Conservation (phyloP, 192 early-diverging fungal genomes). For the Gamsiella multidivaricata region DNA sequence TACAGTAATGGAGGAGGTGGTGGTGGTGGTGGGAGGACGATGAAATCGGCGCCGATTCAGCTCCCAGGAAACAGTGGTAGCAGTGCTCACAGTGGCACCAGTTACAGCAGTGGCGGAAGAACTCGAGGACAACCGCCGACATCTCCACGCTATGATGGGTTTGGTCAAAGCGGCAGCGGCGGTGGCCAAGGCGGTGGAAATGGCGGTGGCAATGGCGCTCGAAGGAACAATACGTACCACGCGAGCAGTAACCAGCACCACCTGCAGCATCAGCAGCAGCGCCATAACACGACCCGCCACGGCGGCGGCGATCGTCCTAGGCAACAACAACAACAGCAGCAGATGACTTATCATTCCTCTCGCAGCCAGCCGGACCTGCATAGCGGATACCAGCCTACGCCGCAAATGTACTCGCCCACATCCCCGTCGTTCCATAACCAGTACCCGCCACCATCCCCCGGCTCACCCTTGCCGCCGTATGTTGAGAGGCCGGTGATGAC, state of each 20-base stretch:
- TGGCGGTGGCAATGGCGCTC: constrained; percentile 14
- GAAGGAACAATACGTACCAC: constrained; percentile 44
- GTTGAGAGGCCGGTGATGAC: constrained; percentile 34
- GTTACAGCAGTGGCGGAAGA: background rate
- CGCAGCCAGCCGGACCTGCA: constrained; percentile 32
- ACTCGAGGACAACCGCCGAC: background rate
- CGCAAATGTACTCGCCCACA: constrained; percentile 43
- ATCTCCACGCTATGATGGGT: background rate
- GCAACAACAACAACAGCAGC: constrained; percentile 26
- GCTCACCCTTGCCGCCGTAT: constrained; percentile 37
- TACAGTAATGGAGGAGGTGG: background rate
- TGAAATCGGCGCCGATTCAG: constrained; percentile 32
- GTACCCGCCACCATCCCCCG: constrained; percentile 29
- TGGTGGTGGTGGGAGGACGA: constrained; percentile 11
- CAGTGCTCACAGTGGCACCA: constrained; percentile 1
- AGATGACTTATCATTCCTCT: constrained; percentile 31
- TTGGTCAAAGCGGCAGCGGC: background rate
- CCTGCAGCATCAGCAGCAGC: constrained; percentile 19
- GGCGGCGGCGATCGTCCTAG: constrained; percentile 2
- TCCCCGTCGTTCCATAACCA: constrained; percentile 38
- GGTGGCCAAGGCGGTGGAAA: constrained; percentile 7
- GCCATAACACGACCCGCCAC: constrained; percentile 22
- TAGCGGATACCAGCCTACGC: constrained; percentile 20
- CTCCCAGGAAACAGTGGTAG: constrained; percentile 7
- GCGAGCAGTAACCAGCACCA: constrained; percentile 7